These are phyloP conservation scores for Termitomyces sp. DNA, from an alignment of 768 basidiomycete genomes.

Conservation along the genomic window DNA sequence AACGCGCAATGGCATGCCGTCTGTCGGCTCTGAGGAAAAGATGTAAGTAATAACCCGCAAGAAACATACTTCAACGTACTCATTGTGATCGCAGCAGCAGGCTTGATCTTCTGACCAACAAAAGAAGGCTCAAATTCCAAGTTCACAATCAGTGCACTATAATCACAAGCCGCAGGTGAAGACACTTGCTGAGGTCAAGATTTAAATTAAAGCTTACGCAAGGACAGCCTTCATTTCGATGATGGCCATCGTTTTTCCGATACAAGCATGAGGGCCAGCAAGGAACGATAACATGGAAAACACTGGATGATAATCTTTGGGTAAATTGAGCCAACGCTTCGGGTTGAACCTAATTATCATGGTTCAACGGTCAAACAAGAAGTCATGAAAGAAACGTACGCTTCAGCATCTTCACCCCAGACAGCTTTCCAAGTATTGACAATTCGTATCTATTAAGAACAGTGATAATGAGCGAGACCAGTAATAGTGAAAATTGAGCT, in stretches of 20 bases:
- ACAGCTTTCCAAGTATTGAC: slow-evolving; percentile 44
- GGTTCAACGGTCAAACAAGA: too few relatives aligned
- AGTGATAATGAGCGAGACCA: too few relatives aligned
- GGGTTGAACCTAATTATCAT: slow-evolving; percentile 46
- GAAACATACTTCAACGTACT: slow-evolving; percentile 24
- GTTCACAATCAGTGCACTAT: slow-evolving; percentile 32
- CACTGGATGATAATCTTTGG: slow-evolving; percentile 25
- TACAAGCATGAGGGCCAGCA: slow-evolving; percentile 35
- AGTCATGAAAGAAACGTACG: slow-evolving; percentile 28
- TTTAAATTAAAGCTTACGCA: slow-evolving; percentile 17
- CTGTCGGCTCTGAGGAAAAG: slow-evolving; percentile 26
- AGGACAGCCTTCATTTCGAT: slow-evolving; percentile 39
- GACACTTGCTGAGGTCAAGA: too few relatives aligned
- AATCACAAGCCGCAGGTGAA: too few relatives aligned
- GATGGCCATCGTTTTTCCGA: slow-evolving; percentile 39
- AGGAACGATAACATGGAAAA: slow-evolving; percentile 36
- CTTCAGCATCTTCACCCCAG: slow-evolving; percentile 49
- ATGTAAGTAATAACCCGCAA: background rate
- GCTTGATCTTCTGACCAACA: slow-evolving; percentile 32
- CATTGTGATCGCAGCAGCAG: slow-evolving; percentile 42
- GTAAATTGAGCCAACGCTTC: slow-evolving; percentile 38
- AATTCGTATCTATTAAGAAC: slow-evolving; percentile 46
- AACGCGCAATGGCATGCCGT: slow-evolving; percentile 31
- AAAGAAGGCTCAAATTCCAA: slow-evolving; percentile 41
- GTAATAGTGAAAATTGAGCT: too few relatives aligned